These are phyloP conservation scores for Cryptosporidium andersoni DNA, from an alignment of 169 alveolate genomes.

Conservation along the genomic window DNA sequence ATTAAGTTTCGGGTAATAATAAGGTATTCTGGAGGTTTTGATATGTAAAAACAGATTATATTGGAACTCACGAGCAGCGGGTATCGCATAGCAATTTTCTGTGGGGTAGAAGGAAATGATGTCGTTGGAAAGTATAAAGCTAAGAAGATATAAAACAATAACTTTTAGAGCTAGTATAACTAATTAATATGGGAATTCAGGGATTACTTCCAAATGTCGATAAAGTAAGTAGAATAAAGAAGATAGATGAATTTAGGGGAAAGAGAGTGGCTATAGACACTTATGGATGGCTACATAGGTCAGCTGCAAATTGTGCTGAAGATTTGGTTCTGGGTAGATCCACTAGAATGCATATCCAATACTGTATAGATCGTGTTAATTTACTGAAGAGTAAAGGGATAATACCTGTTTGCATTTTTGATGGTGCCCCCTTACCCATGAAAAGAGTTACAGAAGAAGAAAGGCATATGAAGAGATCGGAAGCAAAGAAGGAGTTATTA, in stretches of 20 bases:
- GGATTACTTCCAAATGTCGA: conserved; percentile 61
- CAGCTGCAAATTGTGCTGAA: conserved; percentile 69
- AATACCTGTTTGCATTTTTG: conserved; percentile 83
- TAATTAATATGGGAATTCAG: conserved; percentile 56
- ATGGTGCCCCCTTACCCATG: conserved; percentile 80
- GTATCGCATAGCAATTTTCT: not conserved
- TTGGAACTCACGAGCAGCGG: too few relatives aligned
- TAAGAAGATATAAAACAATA: not conserved
- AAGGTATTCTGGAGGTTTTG: too few relatives aligned
- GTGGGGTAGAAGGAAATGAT: not conserved
- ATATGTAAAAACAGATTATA: too few relatives aligned
- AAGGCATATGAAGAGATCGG: conserved; percentile 74
- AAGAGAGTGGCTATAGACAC: conserved; percentile 60
- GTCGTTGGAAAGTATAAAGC: not conserved
- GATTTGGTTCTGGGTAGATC: conserved; percentile 49
- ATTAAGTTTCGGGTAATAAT: too few relatives aligned
- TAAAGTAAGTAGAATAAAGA: conserved; percentile 1
- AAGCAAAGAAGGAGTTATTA: conserved; percentile 75
- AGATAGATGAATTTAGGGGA: conserved; percentile 35
- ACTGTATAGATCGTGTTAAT: conserved; percentile 67
- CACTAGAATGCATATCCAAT: conserved; percentile 43
- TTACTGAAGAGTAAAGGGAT: conserved; percentile 76
- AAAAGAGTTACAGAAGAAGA: conserved; percentile 80
- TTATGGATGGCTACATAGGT: conserved; percentile 67
- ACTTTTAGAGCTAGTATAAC: not conserved